These are phyloP conservation scores for Aschersonia sp. DNA, from an alignment of 2,329 filamentous ascomycete genomes.

Conservation along the genomic window DNA sequence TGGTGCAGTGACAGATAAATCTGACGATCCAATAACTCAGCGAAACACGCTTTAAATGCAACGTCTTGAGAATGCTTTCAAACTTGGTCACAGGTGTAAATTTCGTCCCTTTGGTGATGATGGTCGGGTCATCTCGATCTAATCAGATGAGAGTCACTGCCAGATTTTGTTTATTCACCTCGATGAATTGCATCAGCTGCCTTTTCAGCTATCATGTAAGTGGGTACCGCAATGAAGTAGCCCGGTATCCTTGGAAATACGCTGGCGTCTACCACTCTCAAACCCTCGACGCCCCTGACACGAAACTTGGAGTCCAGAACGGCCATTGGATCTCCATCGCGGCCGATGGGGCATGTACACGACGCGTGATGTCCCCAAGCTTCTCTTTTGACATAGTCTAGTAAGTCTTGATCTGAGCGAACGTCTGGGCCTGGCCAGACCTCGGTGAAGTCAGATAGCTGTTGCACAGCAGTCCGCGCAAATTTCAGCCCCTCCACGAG, in stretches of 20 bases:
- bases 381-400: constrained; percentile 24
- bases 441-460: constrained; percentile 31
- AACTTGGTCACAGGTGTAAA: too few relatives aligned
- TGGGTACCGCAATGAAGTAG: background rate
- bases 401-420: constrained; percentile 13
- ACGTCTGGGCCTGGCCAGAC: constrained; percentile 6
- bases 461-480: constrained; percentile 33
- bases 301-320: constrained; percentile 40
- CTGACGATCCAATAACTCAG: too few relatives aligned
- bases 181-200: background rate
- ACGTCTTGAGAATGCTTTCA: too few relatives aligned
- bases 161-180: background rate
- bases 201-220: constrained; percentile 1
- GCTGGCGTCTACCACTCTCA: constrained; percentile 45
- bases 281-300: constrained; percentile 34
- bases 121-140: too few relatives aligned
- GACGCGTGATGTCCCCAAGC: constrained; percentile 44
- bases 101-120: too few relatives aligned
- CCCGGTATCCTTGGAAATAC: constrained; percentile 27
- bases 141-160: too few relatives aligned
- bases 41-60: too few relatives aligned
- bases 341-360: constrained; percentile 39
- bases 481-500: constrained; percentile 12
- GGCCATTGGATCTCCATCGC: constrained; percentile 33
- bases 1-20: too few relatives aligned